phyloP scores from a whole-genome alignment of 176 grass and related monocot genomes.

The Carex myosuroides region DNA sequence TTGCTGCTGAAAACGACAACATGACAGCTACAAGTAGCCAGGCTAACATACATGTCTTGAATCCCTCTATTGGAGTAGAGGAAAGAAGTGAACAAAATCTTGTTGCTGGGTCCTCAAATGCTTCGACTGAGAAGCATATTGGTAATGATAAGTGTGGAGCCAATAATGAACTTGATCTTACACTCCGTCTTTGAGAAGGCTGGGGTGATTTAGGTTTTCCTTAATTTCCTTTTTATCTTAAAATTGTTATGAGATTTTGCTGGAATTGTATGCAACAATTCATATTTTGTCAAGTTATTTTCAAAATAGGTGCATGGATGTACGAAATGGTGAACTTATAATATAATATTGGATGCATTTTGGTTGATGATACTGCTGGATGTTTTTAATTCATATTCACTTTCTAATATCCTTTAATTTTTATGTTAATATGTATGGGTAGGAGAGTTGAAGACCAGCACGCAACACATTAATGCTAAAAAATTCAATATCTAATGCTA shows the following conservation, averaged over 20 bases:
- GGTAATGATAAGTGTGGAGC: neutral
- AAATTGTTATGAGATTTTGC: neutral
- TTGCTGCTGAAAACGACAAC: neutral
- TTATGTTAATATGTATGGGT: neutral
- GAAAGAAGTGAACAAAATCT: neutral
- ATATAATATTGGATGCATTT: neutral
- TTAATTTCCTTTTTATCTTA: neutral
- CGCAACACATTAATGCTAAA: neutral
- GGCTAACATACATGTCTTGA: neutral
- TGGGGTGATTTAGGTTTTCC: neutral
- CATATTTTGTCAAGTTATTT: neutral
- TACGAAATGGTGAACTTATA: neutral
- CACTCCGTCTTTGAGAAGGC: constrained; percentile 12
- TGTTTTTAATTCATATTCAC: neutral
- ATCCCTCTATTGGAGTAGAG: neutral
- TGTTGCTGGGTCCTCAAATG: neutral
- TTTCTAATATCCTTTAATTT: neutral
- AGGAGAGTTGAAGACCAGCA: neutral
- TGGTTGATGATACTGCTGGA: neutral
- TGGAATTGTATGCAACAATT: neutral
- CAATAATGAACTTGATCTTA: constrained; percentile 17
- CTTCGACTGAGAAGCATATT: neutral
- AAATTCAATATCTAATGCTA: neutral
- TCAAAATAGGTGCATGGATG: neutral
- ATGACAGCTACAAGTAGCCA: neutral